Conservation (phyloP, 108 stramenopile species). For the Schizochytrium sp. region DNA sequence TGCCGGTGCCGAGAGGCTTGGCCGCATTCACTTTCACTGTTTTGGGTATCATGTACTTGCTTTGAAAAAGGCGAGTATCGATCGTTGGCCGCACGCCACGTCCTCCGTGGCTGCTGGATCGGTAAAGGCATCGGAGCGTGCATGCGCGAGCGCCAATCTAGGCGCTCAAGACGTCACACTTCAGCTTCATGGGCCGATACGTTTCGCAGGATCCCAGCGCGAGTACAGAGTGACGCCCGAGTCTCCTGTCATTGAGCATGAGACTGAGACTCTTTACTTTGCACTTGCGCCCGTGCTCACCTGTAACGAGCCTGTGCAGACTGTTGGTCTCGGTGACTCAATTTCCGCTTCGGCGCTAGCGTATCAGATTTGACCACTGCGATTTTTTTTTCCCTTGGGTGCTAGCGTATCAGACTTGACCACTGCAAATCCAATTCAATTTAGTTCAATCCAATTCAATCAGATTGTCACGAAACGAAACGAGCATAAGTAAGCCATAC, state of each 20-base stretch:
- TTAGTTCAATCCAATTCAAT: neutral
- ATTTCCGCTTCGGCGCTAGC: slow-evolving; percentile 16
- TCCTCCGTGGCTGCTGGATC: neutral
- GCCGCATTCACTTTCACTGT: slow-evolving; percentile 10
- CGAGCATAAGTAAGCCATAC: neutral
- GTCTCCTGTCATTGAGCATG: neutral
- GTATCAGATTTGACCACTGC: neutral
- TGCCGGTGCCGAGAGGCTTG: neutral
- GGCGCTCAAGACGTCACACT: neutral
- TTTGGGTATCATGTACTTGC: neutral
- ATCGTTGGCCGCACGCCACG: neutral
- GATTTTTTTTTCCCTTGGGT: too few relatives aligned
- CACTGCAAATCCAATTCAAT: neutral
- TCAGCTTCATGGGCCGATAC: neutral
- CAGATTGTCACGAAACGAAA: neutral
- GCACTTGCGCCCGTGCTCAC: neutral
- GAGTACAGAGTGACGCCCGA: neutral
- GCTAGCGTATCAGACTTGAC: too few relatives aligned
- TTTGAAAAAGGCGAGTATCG: neutral
- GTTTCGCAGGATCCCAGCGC: neutral
- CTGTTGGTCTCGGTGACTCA: slow-evolving; percentile 3
- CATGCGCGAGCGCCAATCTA: neutral
- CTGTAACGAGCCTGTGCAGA: neutral
- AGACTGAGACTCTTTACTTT: neutral
- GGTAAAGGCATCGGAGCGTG: neutral